These are phyloP conservation scores for Papiliotrema terrestris DNA, from an alignment of 1,284 basidiomycete species.

Conservation along the genomic window DNA sequence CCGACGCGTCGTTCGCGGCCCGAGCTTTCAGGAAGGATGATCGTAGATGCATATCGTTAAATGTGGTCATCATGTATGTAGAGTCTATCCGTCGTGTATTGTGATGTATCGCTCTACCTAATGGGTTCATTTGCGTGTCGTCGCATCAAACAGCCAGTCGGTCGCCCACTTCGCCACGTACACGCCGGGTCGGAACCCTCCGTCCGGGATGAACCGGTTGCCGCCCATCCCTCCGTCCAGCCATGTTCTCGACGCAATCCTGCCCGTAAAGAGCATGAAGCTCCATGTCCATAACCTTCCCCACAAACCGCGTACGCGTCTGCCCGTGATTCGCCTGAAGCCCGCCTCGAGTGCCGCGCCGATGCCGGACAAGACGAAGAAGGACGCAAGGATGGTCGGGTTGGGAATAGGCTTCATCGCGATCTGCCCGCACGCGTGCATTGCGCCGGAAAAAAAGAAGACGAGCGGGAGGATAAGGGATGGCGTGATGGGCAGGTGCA, in stretches of 20 bases:
- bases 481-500: slow-evolving; percentile 20
- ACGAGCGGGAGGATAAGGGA: slow-evolving; percentile 28
- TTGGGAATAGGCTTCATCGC: slow-evolving; percentile 35
- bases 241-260: slow-evolving; percentile 30
- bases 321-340: slow-evolving; percentile 35
- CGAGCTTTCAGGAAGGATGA: too few species aligned
- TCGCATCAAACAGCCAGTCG: neutral
- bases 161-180: neutral
- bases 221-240: slow-evolving; percentile 38
- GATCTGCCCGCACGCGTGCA: slow-evolving; percentile 42
- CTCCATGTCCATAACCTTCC: slow-evolving; percentile 42
- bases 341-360: slow-evolving; percentile 34
- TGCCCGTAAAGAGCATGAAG: slow-evolving; percentile 23
- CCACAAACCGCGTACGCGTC: slow-evolving; percentile 30
- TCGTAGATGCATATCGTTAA: too few species aligned
- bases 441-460: slow-evolving; percentile 39
- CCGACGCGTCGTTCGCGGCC: too few species aligned
- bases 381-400: slow-evolving; percentile 23
- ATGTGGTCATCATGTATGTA: too few species aligned
- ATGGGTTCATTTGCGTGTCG: too few species aligned
- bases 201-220: slow-evolving; percentile 8
- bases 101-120: too few species aligned
- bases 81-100: too few species aligned
- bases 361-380: slow-evolving; percentile 38
- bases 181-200: neutral